Conservation (phyloP, 148 eudicot species). For the Talinum fruticosum region DNA sequence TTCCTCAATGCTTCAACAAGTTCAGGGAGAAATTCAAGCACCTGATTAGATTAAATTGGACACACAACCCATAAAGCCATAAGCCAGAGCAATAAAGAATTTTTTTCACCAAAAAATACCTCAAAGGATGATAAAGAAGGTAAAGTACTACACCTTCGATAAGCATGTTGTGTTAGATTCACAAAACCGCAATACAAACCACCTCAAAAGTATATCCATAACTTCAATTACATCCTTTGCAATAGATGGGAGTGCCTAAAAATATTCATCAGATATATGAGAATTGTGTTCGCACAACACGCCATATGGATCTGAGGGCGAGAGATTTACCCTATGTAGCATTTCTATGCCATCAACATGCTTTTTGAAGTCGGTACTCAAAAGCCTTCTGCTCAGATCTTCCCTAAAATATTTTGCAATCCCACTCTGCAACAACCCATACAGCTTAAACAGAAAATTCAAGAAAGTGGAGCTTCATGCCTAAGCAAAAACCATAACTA, state of each 20-base stretch:
- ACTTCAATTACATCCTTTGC: constrained; percentile 78
- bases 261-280: constrained; percentile 18
- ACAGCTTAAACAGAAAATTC: neutral
- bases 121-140: neutral
- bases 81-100: neutral
- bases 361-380: constrained; percentile 92
- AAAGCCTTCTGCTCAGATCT: constrained; percentile 77
- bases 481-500: neutral
- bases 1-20: constrained; percentile 70
- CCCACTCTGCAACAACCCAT: constrained; percentile 53
- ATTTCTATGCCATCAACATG: constrained; percentile 97
- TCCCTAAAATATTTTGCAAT: constrained; percentile 82
- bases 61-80: neutral
- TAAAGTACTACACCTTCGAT: constrained; percentile 55
- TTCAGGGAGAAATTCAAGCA: constrained; percentile 90
- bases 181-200: constrained; percentile 92
- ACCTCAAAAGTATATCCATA: constrained; percentile 78
- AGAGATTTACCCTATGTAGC: constrained; percentile 71
- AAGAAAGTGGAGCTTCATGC: constrained; percentile 4
- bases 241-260: constrained; percentile 79
- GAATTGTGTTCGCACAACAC: constrained; percentile 17
- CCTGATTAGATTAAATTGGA: constrained; percentile 37
- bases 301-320: neutral
- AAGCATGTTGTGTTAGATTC: constrained; percentile 95
- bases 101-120: neutral